Evolutionary conservation across 2,329 filamentous ascomycete genomes (phyloP).

Genomic region (Escovopsis sp.): DNA sequence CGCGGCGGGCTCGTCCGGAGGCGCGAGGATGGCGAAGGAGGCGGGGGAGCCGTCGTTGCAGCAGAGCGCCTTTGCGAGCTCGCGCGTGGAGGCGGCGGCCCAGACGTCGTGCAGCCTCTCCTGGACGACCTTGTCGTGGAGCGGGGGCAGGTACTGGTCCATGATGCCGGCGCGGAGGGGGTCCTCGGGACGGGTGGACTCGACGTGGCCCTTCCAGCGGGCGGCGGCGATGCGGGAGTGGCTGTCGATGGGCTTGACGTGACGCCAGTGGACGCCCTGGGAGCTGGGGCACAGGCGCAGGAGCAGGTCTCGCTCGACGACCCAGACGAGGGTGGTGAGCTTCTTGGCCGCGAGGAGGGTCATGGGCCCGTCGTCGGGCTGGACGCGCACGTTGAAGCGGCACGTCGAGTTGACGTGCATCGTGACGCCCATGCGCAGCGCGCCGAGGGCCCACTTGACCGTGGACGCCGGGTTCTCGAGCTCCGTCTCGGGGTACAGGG

Average conservation of each 20-base stretch:
- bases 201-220: constrained; percentile 1
- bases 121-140: constrained; percentile 1
- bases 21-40: constrained; percentile 2
- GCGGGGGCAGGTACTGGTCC: constrained; percentile 3
- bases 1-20: not conserved
- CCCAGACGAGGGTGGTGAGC: constrained; percentile 7
- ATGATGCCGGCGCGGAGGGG: not conserved
- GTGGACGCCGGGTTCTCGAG: not conserved
- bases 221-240: constrained; percentile 1
- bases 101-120: constrained; percentile 4
- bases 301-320: constrained; percentile 6
- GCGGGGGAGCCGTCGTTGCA: not conserved
- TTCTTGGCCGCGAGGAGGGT: constrained; percentile 4
- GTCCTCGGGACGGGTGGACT: not conserved
- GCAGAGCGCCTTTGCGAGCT: constrained; percentile 1
- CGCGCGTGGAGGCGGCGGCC: not conserved
- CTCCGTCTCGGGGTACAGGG: constrained; percentile 1
- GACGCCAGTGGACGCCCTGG: not conserved
- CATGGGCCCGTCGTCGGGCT: not conserved
- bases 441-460: not conserved
- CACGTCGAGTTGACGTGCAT: constrained; percentile 14
- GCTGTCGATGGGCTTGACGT: constrained; percentile 1
- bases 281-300: not conserved
- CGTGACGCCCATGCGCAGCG: constrained; percentile 7
- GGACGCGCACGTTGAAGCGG: constrained; percentile 7